Percentiles rank a stretch among this genome's conserved stretches.
phyloP scores from a whole-genome alignment of 495 filamentous ascomycete species.

The Daldinia loculata region DNA sequence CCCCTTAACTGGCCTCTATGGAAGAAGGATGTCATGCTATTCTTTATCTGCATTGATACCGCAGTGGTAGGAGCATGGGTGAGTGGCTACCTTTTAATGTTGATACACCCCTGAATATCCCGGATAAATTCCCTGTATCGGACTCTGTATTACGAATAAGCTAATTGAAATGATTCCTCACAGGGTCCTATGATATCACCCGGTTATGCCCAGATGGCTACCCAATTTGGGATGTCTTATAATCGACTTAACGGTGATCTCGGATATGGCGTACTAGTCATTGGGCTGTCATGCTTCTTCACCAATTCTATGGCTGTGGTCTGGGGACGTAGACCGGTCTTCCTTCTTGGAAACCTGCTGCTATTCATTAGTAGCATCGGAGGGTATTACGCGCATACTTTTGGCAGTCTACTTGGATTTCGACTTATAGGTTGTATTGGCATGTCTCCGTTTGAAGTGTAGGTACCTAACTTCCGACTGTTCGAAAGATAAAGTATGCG shows the following conservation, averaged over 20 bases:
- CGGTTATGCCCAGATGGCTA: conserved; percentile 47
- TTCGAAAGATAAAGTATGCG: neutral
- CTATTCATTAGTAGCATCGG: conserved; percentile 61
- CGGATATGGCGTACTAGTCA: conserved; percentile 60
- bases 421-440: conserved; percentile 56
- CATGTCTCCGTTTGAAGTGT: conserved; percentile 60
- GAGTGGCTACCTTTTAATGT: conserved; percentile 7
- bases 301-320: conserved; percentile 64
- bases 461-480: neutral
- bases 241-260: conserved; percentile 51
- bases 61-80: conserved; percentile 46
- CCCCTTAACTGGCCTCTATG: conserved; percentile 51
- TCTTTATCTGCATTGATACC: conserved; percentile 52
- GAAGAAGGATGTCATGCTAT: conserved; percentile 54
- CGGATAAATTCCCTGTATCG: neutral
- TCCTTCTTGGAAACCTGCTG: conserved; percentile 60
- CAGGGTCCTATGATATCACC: conserved; percentile 56
- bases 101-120: neutral
- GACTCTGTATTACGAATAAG: neutral
- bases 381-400: conserved; percentile 56
- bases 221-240: conserved; percentile 52
- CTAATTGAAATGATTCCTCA: conserved; percentile 1
- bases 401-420: conserved; percentile 49
- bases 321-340: conserved; percentile 66
- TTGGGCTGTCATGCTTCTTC: conserved; percentile 63